These are phyloP conservation scores for Kwoniella bestiolae DNA, from an alignment of 768 basidiomycete genomes.

Conservation along the genomic window DNA sequence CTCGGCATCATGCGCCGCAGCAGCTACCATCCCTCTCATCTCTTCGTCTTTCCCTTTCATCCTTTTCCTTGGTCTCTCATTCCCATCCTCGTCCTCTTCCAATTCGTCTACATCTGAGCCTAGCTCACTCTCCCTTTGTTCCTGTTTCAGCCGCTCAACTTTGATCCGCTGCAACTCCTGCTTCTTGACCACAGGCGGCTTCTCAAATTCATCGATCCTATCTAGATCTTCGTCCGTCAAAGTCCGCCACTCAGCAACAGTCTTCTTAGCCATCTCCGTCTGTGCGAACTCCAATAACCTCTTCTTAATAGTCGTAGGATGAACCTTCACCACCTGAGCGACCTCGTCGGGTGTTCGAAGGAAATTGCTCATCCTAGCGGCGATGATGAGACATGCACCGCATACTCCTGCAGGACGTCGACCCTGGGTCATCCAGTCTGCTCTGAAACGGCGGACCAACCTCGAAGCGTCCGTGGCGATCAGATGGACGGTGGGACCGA, in stretches of 20 bases:
- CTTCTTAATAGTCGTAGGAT: conserved; percentile 91
- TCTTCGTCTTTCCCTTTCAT: conserved; percentile 38
- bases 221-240: conserved; percentile 59
- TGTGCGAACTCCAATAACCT: conserved; percentile 92
- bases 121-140: conserved; percentile 40
- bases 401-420: conserved; percentile 96
- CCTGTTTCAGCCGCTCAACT: conserved; percentile 30
- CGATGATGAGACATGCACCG: conserved; percentile 90
- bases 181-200: conserved; percentile 42
- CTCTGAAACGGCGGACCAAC: conserved; percentile 88
- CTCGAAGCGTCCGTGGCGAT: conserved; percentile 93
- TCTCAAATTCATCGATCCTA: conserved; percentile 31
- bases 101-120: conserved; percentile 40
- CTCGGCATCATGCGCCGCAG: background rate
- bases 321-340: conserved; percentile 98
- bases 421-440: conserved; percentile 97
- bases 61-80: conserved; percentile 21
- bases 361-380: conserved; percentile 98
- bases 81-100: conserved; percentile 28
- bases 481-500: conserved; percentile 67
- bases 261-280: conserved; percentile 81
- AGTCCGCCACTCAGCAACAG: conserved; percentile 83
- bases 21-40: conserved; percentile 1
- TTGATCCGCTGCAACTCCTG: conserved; percentile 26
- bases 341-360: conserved; percentile 90